These are phyloP conservation scores for Neurospora crassa DNA, from an alignment of 2,329 filamentous ascomycete genomes.

Conservation along the genomic window DNA sequence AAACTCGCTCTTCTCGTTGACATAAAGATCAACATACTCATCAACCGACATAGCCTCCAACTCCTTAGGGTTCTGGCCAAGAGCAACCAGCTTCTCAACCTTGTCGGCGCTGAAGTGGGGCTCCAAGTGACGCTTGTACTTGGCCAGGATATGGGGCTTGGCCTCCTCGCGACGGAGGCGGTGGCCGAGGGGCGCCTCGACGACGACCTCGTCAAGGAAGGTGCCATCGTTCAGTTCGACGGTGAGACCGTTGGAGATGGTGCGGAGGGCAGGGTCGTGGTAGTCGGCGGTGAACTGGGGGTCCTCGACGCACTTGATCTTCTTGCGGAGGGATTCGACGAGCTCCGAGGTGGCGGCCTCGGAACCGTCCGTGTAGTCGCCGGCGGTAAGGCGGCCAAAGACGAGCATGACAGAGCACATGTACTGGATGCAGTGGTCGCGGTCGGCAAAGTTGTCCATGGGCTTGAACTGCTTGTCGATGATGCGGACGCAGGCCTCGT, in stretches of 20 bases:
- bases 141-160: constrained; percentile 91
- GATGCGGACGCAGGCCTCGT: constrained; percentile 97
- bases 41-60: constrained; percentile 79
- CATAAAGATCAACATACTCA: constrained; percentile 83
- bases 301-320: constrained; percentile 95
- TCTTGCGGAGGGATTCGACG: constrained; percentile 83
- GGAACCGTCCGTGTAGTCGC: constrained; percentile 84
- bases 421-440: constrained; percentile 99
- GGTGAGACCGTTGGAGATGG: constrained; percentile 93
- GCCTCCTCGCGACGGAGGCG: constrained; percentile 86
- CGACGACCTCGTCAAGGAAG: constrained; percentile 77
- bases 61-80: constrained; percentile 65
- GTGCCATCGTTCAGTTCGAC: constrained; percentile 94
- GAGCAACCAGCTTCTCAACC: constrained; percentile 72
- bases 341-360: constrained; percentile 86
- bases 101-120: constrained; percentile 70
- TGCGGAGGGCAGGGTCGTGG: constrained; percentile 86
- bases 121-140: constrained; percentile 86
- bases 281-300: constrained; percentile 91
- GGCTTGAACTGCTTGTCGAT: constrained; percentile 99
- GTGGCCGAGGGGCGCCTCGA: constrained; percentile 93
- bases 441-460: constrained; percentile 99
- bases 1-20: constrained; percentile 53
- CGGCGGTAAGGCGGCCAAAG: constrained; percentile 86
- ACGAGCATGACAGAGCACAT: constrained; percentile 96